Conservation (phyloP, 257 asterid genomes). For the Primulina eburnea region DNA sequence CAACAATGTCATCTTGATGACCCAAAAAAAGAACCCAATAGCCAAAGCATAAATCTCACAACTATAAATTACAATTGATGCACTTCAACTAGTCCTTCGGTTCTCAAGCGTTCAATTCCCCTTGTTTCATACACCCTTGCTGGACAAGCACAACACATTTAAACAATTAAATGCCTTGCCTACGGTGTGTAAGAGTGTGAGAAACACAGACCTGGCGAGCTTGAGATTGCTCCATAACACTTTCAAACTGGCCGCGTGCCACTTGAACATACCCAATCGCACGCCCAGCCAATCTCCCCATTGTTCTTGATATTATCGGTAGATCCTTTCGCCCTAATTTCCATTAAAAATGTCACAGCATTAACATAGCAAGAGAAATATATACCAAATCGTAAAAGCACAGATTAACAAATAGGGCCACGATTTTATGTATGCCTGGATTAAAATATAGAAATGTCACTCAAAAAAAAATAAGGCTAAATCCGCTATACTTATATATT, state of each 20-base stretch:
- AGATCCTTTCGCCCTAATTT: slow-evolving; percentile 81
- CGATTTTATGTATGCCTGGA: not conserved
- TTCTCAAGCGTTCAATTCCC: not conserved
- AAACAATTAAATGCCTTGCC: too few species aligned
- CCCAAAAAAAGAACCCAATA: not conserved
- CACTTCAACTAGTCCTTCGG: not conserved
- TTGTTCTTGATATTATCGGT: slow-evolving; percentile 68
- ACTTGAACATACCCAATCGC: slow-evolving; percentile 79
- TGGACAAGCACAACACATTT: not conserved
- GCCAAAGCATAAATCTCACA: slow-evolving; percentile 3
- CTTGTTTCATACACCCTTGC: not conserved
- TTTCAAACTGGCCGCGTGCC: slow-evolving; percentile 84
- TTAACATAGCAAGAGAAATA: not conserved
- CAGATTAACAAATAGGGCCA: not conserved
- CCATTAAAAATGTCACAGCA: slow-evolving; percentile 8
- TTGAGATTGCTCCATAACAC: slow-evolving; percentile 82
- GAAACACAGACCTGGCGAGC: slow-evolving; percentile 62
- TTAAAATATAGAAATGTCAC: not conserved
- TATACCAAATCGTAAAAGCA: slow-evolving; percentile 14
- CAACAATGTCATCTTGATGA: slow-evolving; percentile 6
- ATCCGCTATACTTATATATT: not conserved
- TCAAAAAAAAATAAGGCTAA: not conserved
- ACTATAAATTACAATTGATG: not conserved
- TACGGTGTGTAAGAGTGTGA: not conserved
- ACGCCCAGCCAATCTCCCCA: slow-evolving; percentile 83